Conservation (phyloP, 306 rosid species). For the Trichosanthes truncata region DNA sequence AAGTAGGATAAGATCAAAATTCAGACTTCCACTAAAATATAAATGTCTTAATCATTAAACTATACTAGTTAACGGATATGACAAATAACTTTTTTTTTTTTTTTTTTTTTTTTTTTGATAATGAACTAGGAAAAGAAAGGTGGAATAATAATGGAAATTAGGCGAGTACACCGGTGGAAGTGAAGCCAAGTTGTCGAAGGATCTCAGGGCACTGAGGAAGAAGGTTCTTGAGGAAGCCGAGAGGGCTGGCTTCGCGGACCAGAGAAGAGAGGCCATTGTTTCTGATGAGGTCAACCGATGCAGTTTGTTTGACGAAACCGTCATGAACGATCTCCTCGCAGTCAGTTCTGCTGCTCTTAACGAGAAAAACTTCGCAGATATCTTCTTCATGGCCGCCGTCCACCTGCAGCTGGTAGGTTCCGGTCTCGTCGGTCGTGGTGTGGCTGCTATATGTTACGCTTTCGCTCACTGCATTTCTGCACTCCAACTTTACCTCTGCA, state of each 20-base stretch:
- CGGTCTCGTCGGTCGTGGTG: conserved; percentile 20
- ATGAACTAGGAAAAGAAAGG: too few relatives aligned
- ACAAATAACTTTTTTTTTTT: too few relatives aligned
- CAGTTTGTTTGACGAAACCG: conserved; percentile 18
- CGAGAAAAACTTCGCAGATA: conserved; percentile 31
- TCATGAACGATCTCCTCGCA: too few relatives aligned
- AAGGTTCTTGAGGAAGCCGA: conserved; percentile 62
- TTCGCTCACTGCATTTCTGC: conserved; percentile 27
- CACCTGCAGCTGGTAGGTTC: conserved; percentile 35
- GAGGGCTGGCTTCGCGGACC: conserved; percentile 52
- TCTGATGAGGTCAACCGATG: conserved; percentile 38
- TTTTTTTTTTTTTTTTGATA: too few relatives aligned
- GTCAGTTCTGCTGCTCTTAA: conserved; percentile 28
- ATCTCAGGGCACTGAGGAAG: conserved; percentile 34
- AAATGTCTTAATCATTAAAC: too few relatives aligned
- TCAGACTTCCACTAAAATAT: too few relatives aligned
- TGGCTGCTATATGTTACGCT: conserved; percentile 28
- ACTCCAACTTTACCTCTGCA: conserved; percentile 42
- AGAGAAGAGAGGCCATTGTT: conserved; percentile 47
- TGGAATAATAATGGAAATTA: too few relatives aligned
- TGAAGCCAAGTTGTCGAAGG: conserved; percentile 45
- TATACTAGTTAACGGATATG: too few relatives aligned
- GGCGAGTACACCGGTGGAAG: background rate
- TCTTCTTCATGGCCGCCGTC: conserved; percentile 74
- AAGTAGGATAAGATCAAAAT: too few relatives aligned